phyloP scores from a whole-genome alignment of 106 monocot genomes.

The Vanilla planifolia region DNA sequence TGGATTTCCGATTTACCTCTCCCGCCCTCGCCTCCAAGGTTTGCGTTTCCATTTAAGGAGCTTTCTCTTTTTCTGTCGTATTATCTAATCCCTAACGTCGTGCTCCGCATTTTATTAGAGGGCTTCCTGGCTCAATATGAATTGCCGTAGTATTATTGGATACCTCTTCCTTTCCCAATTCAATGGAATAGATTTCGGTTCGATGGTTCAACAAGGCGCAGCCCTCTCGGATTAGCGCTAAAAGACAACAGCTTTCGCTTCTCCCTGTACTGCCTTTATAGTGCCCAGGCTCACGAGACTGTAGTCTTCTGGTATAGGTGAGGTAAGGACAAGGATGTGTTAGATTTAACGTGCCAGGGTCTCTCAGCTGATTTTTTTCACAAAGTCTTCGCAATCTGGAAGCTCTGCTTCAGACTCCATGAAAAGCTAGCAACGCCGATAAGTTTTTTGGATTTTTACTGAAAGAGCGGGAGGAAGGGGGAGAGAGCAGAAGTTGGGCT shows the following conservation, averaged over 20 bases:
- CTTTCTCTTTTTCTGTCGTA: not conserved
- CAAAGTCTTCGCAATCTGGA: not conserved
- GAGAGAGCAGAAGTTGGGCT: not conserved
- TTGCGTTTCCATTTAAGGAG: not conserved
- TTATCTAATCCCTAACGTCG: not conserved
- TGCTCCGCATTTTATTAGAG: not conserved
- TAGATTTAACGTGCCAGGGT: not conserved
- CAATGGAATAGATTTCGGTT: conserved; percentile 6
- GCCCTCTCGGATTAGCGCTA: not conserved
- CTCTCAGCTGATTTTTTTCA: not conserved
- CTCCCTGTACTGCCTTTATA: not conserved
- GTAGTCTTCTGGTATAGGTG: too few relatives aligned
- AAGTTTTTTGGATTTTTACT: not conserved
- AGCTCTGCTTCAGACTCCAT: too few relatives aligned
- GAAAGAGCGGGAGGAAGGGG: not conserved
- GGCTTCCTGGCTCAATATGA: conserved; percentile 1
- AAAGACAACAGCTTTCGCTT: not conserved
- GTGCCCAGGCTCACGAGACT: too few relatives aligned
- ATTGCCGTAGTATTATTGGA: not conserved
- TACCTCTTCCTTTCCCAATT: not conserved
- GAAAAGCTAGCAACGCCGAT: too few relatives aligned
- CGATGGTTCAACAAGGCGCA: not conserved
- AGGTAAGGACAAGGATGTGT: not conserved
- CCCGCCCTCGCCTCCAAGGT: too few relatives aligned
- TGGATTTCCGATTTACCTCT: not conserved